Percentiles rank a stretch among this genome's conserved stretches.
phyloP scores from a whole-genome alignment of 192 early-diverging fungal genomes.

The Rhizoclosmatium globosum region DNA sequence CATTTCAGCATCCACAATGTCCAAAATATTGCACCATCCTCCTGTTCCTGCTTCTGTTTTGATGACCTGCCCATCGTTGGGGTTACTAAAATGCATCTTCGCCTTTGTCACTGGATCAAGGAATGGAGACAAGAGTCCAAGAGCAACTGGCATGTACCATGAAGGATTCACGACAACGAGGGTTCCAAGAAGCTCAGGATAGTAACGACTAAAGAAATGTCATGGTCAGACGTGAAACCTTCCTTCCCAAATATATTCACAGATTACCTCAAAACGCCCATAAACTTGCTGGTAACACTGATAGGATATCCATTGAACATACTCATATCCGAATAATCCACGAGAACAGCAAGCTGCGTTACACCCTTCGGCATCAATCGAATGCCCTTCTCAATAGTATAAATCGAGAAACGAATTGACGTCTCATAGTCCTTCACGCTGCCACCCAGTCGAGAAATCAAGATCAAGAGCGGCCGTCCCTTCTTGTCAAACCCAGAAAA shows the following conservation, averaged over 20 bases:
- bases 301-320: constrained; percentile 70
- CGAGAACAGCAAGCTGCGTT: constrained; percentile 77
- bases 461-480: constrained; percentile 10
- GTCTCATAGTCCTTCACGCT: constrained; percentile 61
- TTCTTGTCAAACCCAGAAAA: constrained; percentile 20
- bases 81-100: constrained; percentile 82
- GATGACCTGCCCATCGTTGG: constrained; percentile 47
- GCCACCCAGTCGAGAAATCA: not conserved
- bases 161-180: not conserved
- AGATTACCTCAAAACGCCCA: constrained; percentile 71
- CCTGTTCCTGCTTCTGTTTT: constrained; percentile 33
- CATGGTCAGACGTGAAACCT: too few species aligned
- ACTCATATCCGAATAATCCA: constrained; percentile 80
- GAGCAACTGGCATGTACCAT: constrained; percentile 6
- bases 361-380: constrained; percentile 75
- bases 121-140: constrained; percentile 72
- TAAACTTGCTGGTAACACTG: constrained; percentile 55
- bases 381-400: constrained; percentile 79
- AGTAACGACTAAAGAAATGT: not conserved
- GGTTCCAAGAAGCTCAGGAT: constrained; percentile 5
- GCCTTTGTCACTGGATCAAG: constrained; percentile 82
- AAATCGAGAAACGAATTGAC: constrained; percentile 83
- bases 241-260: too few species aligned
- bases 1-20: constrained; percentile 62
- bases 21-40: constrained; percentile 61